Evolutionary conservation across 305 asterid genomes (phyloP), one percentile per base, ranked within the genome.

Genomic region (Fraxinus baroniana): DNA sequence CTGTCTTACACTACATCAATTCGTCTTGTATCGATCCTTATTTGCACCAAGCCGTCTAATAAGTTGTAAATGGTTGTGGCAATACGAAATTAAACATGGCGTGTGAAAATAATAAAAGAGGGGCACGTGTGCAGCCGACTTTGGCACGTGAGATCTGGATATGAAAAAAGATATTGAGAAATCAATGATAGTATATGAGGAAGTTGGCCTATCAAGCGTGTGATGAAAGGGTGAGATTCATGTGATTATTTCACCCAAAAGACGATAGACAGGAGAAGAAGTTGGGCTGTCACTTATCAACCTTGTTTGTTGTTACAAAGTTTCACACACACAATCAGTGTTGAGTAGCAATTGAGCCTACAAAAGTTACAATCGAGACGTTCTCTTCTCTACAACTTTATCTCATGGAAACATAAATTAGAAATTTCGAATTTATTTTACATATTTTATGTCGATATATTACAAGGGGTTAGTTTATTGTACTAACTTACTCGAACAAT

Each of bases 281-380:
- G 94, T 89, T 91, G 86, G 92, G 77, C 88, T 80, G 91, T 90
- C 95, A 82, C 68, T 84, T 78, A 84, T 92, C 91, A 84, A 77
- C 85, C 83, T 84, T 85, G 87, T 86, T 84, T 84, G 87, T 79
- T 55, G 84, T 80, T 87, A 86, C 57, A 82, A 87, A 82, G 71
- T 76, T 79, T 79, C 81, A 32, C 44, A 71, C 41, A 32, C 41
- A 32, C 76, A 71, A 32, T 71, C 76, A 33, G 76, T 71, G 76
- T 71, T 71, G 76, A 71, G 76, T 71, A 71, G 44, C 76, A 32
- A 71, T 5, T 71, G 44, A 71, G 44, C 76, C 44, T 71, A 32
- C 41, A 70, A 70, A 70, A 5, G 41, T 71, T 71, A 32, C 75
- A 64, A 64, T 26, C 3, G 15, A 24, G 15, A 24, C 32, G 18